These are phyloP conservation scores for Cladosporium sp. DNA, from an alignment of 2,329 filamentous ascomycete species.

Conservation along the genomic window DNA sequence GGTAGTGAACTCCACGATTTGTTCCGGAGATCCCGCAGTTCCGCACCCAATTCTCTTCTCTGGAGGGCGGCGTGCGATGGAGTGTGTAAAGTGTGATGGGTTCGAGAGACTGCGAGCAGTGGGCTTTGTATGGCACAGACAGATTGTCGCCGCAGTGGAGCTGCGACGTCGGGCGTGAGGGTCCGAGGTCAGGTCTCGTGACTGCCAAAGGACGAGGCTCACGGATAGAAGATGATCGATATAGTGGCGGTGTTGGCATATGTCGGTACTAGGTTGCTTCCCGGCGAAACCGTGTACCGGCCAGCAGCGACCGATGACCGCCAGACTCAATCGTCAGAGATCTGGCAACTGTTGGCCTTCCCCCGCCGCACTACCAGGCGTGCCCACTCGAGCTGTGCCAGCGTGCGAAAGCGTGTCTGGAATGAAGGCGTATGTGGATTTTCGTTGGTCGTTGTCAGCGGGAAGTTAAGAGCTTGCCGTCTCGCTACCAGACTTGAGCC, in stretches of 20 bases:
- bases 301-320: conserved; percentile 1
- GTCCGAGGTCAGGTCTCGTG: conserved; percentile 3
- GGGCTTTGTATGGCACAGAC: conserved; percentile 3
- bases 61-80: too few relatives aligned
- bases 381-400: conserved; percentile 9
- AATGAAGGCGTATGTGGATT: conserved; percentile 6
- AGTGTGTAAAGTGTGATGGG: too few relatives aligned
- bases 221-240: background rate
- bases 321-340: conserved; percentile 2
- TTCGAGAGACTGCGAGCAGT: too few relatives aligned
- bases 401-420: background rate
- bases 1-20: conserved; percentile 6
- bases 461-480: conserved; percentile 13
- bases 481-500: conserved; percentile 13
- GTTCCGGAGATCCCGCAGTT: conserved; percentile 4
- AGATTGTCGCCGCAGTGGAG: conserved; percentile 12
- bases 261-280: conserved; percentile 8
- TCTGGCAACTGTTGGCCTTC: conserved; percentile 5
- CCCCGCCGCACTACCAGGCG: conserved; percentile 2
- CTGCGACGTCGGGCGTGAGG: background rate
- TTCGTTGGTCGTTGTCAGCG: conserved; percentile 3
- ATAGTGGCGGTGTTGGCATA: conserved; percentile 8
- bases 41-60: conserved; percentile 1
- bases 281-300: conserved; percentile 10
- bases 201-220: background rate